These are phyloP conservation scores for Vitis hybrid DNA, from an alignment of 177 flowering plant genomes.

Conservation along the genomic window DNA sequence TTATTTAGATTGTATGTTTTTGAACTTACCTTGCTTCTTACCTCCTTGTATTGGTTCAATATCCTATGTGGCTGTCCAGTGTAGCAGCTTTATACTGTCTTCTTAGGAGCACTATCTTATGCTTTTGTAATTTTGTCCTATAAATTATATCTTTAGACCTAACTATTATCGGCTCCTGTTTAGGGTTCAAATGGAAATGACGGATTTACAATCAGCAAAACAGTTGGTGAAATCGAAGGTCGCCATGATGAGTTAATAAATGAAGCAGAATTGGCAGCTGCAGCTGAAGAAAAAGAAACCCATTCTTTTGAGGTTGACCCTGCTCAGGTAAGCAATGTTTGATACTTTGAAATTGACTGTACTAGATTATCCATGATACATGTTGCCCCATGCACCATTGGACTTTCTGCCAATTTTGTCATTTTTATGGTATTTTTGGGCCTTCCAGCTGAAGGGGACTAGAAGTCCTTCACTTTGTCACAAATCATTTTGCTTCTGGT, in stretches of 20 bases:
- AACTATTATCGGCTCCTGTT: background rate
- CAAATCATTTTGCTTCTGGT: background rate
- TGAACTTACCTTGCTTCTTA: too few species aligned
- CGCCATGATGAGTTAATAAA: slow-evolving; percentile 70
- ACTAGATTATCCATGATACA: background rate
- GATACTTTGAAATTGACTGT: background rate
- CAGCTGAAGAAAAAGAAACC: slow-evolving; percentile 91
- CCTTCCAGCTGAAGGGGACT: background rate
- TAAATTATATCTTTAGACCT: too few species aligned
- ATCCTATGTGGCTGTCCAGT: too few species aligned
- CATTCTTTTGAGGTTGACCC: slow-evolving; percentile 96
- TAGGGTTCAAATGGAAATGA: slow-evolving; percentile 43
- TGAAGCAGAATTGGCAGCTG: slow-evolving; percentile 87
- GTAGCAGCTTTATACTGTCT: too few species aligned
- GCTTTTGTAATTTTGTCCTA: too few species aligned
- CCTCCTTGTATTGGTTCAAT: too few species aligned
- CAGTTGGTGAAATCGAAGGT: slow-evolving; percentile 68
- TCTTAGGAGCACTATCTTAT: too few species aligned
- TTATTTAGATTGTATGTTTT: too few species aligned
- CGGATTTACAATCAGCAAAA: slow-evolving; percentile 72
- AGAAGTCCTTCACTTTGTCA: background rate
- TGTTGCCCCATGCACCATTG: background rate
- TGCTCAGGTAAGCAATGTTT: slow-evolving; percentile 55
- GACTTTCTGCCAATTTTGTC: background rate
- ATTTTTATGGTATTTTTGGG: background rate